phyloP scores from a whole-genome alignment of 202 grass and related monocot species.

The Brachypodium distachyon region DNA sequence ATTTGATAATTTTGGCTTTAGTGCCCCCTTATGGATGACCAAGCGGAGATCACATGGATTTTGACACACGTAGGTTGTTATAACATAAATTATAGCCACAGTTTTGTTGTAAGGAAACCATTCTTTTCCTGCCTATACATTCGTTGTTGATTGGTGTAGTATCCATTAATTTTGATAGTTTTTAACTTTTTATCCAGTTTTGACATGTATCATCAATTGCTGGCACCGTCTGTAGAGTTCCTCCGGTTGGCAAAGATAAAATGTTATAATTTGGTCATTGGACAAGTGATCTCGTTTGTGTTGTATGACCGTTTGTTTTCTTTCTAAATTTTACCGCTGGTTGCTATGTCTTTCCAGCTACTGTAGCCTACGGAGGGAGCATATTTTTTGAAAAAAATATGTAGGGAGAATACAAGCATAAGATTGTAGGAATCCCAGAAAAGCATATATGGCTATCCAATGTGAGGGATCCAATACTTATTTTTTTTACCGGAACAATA shows the following conservation, averaged over 20 bases:
- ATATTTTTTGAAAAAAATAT: too few relatives aligned
- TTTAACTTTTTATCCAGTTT: background rate
- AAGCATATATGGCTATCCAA: background rate
- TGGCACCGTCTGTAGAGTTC: background rate
- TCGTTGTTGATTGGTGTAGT: background rate
- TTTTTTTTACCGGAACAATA: too few relatives aligned
- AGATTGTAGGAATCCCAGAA: background rate
- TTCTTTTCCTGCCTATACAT: background rate
- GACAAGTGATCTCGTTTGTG: background rate
- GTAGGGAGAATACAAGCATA: background rate
- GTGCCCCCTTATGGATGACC: constrained; percentile 10
- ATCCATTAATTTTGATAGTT: background rate
- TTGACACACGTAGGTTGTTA: constrained; percentile 34
- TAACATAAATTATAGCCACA: constrained; percentile 16
- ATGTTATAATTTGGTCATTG: background rate
- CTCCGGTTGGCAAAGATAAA: background rate
- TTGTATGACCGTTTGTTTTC: background rate
- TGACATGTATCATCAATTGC: background rate
- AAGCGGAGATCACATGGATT: constrained; percentile 35
- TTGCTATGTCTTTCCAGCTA: background rate
- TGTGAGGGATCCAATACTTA: background rate
- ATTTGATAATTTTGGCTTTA: constrained; percentile 40
- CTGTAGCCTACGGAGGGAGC: background rate
- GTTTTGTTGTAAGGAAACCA: constrained; percentile 1
- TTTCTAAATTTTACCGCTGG: background rate